phyloP scores from a whole-genome alignment of 306 rosid genomes.

The barrel medic (Medicago truncatula) region MtrunA17r5.0-ANR NC_053042.1:53327001-53327500 shows the following conservation, averaged over 20 bases:
- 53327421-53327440: slow-evolving; percentile 49
- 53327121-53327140: neutral
- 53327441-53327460: slow-evolving; percentile 50
- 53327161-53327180: neutral
- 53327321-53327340: slow-evolving; percentile 18
- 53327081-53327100: neutral
- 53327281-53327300: neutral
- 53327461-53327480: slow-evolving; percentile 42
- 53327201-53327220: slow-evolving; percentile 21
- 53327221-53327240: neutral
- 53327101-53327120: neutral
- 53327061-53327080: neutral
- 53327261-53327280: neutral
- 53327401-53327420: slow-evolving; percentile 75
- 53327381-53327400: slow-evolving; percentile 74
- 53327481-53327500: slow-evolving; percentile 52
- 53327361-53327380: slow-evolving; percentile 68
- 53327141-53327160: neutral
- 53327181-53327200: slow-evolving; percentile 14
- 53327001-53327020: neutral
- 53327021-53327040: neutral
- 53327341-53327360: slow-evolving; percentile 38
- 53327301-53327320: neutral
- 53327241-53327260: neutral
- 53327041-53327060: neutral